Base-by-base conservation (phyloP, 2,329 filamentous ascomycete species). In the Coniella lustricola region DNA sequence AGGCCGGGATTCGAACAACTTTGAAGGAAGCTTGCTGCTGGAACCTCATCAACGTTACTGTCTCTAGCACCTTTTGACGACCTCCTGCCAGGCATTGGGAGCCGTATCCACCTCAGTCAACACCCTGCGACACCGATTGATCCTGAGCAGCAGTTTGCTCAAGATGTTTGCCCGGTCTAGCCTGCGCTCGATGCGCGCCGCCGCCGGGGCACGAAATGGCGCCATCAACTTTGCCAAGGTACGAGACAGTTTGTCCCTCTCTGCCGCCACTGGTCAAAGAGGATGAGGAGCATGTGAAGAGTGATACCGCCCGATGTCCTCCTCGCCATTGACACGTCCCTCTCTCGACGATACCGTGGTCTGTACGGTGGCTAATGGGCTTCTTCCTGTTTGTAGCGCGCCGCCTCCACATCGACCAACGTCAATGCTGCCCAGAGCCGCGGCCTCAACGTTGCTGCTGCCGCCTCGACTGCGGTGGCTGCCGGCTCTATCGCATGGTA, bases 401-500 rank as follows among this genome's bases (percentile, higher is more conserved):
- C 79, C 59, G 74, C 78, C 56, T 91, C 89, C 64, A 84, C 87
- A 63, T 82, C 81, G 60, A 79, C 78, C 72, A 85, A 85, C 70
- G 76, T 81, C 67, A 80, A 85, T 68, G 76, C 80, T 68, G 76
- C 82, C 67, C 81, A 84, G 65, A 84, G 84, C 72, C 31, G 31
- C 35, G 43, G 51, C 44, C 77, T 93, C 70, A 96, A 91, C 72
- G 77, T 90, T 62, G 86, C 90, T 67, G 89, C 88, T 65, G 81
- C 82, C 63, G 87, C 87, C 66, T 90, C 93, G 61, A 95, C 90
- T 61, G 82, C 85, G 62, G 79, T 90, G 65, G 89, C 91, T 62
- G 76, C 88, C 70, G 90, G 90, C 62, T 91, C 91, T 59, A 83
- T 91, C 64, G 90, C 88, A 61, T 97, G 90, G 90, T 97, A 96